Evolutionary conservation across 169 alveolate species (phyloP).

Genomic region (Perkinsus olseni): DNA sequence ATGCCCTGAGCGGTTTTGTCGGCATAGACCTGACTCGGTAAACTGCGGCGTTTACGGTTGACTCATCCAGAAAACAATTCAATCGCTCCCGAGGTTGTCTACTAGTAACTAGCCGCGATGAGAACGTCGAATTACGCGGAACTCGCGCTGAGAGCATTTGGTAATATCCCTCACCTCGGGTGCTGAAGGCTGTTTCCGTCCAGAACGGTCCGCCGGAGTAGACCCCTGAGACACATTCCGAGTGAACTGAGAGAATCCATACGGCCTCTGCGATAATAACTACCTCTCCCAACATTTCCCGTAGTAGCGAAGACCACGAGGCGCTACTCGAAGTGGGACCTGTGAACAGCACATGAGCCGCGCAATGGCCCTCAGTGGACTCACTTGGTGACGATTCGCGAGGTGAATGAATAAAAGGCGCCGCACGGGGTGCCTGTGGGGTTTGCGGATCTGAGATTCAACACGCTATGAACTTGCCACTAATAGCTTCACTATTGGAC

Average conservation of each 20-base stretch:
- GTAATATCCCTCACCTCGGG: neutral
- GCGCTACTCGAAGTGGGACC: neutral
- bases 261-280: neutral
- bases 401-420: neutral
- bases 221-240: no score
- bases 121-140: no score
- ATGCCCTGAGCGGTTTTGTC: no score
- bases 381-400: neutral
- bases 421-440: conserved; percentile 1
- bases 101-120: no score
- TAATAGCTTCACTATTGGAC: no score
- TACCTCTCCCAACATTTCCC: neutral
- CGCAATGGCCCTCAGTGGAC: neutral
- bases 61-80: no score
- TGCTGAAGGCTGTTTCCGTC: neutral
- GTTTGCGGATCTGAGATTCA: neutral
- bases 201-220: neutral
- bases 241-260: no score
- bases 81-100: no score
- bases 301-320: neutral
- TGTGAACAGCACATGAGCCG: no score
- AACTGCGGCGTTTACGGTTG: no score
- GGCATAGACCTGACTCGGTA: no score
- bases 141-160: neutral
- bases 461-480: neutral